A percentile compares a stretch with the other conserved stretches of the same genome.
phyloP scores from a whole-genome alignment of 441 rosid species.

The Gossypium gossypioides region DNA sequence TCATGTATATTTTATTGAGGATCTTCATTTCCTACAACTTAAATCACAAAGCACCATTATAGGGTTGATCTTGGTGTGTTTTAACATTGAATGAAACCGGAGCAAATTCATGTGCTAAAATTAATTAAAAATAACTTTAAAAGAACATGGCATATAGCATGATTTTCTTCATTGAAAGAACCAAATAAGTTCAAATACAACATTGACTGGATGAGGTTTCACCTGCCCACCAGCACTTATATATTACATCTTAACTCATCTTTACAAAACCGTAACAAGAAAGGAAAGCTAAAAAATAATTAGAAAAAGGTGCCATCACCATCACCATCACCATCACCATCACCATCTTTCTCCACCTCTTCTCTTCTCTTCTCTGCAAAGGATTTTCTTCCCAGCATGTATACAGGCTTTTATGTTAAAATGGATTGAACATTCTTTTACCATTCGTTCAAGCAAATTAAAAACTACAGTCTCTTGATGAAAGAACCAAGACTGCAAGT shows the following conservation, averaged over 20 bases:
- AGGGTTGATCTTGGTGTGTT: too few species aligned
- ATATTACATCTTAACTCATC: slow-evolving; percentile 23
- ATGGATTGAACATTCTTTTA: neutral
- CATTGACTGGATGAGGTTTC: slow-evolving; percentile 27
- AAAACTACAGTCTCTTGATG: slow-evolving; percentile 1
- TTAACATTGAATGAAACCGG: too few species aligned
- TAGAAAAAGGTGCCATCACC: neutral
- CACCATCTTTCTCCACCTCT: neutral
- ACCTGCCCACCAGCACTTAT: slow-evolving; percentile 21
- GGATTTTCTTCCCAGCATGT: neutral
- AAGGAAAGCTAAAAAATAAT: neutral
- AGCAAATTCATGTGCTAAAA: too few species aligned
- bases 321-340: neutral
- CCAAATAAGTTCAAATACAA: slow-evolving; percentile 10
- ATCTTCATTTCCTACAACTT: too few species aligned
- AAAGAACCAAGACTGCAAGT: slow-evolving; percentile 10
- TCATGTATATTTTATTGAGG: too few species aligned
- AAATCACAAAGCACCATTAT: too few species aligned
- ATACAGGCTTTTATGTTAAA: neutral
- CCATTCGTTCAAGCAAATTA: neutral
- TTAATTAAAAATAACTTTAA: too few species aligned
- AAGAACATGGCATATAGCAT: neutral
- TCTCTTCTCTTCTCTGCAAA: neutral
- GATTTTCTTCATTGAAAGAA: neutral
- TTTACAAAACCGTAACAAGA: slow-evolving; percentile 26